A percentile compares a stretch with the other conserved stretches of the same genome.
phyloP scores from a whole-genome alignment of 2,329 filamentous ascomycete genomes.

The Colletotrichum sojae region DNA sequence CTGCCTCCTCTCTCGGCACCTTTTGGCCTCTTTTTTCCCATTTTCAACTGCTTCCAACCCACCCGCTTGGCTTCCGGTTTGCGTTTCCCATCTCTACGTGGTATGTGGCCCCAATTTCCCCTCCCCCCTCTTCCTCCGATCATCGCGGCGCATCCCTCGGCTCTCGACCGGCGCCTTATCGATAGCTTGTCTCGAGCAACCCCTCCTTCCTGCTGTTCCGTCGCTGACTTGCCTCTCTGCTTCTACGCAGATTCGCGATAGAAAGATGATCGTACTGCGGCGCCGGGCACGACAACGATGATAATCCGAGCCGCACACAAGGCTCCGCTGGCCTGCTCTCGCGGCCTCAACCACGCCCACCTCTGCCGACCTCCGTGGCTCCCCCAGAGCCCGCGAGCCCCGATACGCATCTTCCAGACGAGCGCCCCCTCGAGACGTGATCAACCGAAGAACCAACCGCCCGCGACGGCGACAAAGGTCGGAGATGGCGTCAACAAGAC shows the following conservation, averaged over 20 bases:
- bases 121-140: slow-evolving; percentile 3
- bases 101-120: slow-evolving; percentile 17
- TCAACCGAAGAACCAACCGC: not conserved
- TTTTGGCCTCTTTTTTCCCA: not conserved
- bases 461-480: slow-evolving; percentile 2
- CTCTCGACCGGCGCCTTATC: not conserved
- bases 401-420: slow-evolving; percentile 41
- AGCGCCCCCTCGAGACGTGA: slow-evolving; percentile 35
- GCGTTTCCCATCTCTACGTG: not conserved
- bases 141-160: not conserved
- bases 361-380: slow-evolving; percentile 38
- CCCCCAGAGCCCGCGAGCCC: slow-evolving; percentile 32
- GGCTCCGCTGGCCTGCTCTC: slow-evolving; percentile 38
- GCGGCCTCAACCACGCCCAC: slow-evolving; percentile 21
- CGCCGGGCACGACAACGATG: slow-evolving; percentile 39
- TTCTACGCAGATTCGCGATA: slow-evolving; percentile 7
- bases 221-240: slow-evolving; percentile 13
- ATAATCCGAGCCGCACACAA: slow-evolving; percentile 39
- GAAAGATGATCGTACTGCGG: slow-evolving; percentile 38
- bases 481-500: slow-evolving; percentile 9
- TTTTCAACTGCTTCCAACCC: not conserved
- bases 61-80: not conserved
- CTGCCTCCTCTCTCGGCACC: not conserved
- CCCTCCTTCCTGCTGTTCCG: not conserved
- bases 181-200: slow-evolving; percentile 8